phyloP scores from a whole-genome alignment of 768 basidiomycete species.

The Suillus brevipes region DNA sequence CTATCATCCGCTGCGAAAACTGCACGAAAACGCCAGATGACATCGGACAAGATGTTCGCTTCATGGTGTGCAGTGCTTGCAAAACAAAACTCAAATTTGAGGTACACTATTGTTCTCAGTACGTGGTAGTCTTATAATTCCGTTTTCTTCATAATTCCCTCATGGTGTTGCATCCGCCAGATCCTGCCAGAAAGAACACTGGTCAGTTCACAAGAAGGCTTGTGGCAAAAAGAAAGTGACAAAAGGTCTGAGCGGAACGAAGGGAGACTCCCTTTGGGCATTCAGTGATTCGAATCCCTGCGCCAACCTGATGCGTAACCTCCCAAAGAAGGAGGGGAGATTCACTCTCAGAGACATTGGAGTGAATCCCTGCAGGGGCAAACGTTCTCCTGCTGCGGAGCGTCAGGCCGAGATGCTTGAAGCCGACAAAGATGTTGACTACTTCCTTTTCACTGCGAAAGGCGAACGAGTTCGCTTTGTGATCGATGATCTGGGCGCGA shows the following conservation, averaged over 20 bases:
- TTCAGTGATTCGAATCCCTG: constrained; percentile 3
- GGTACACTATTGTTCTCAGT: constrained; percentile 23
- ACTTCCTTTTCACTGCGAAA: constrained; percentile 20
- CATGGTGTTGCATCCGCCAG: constrained; percentile 7
- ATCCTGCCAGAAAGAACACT: constrained; percentile 20
- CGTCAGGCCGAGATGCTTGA: constrained; percentile 21
- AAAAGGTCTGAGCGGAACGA: constrained; percentile 20
- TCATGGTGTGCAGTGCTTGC: constrained; percentile 24
- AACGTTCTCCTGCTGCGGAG: constrained; percentile 18
- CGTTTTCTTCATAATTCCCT: not conserved
- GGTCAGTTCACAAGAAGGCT: constrained; percentile 17
- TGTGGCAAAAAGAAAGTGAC: constrained; percentile 21
- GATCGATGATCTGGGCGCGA: constrained; percentile 12
- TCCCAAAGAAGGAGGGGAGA: not conserved
- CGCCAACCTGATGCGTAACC: constrained; percentile 5
- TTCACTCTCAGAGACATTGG: constrained; percentile 11
- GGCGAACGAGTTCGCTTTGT: constrained; percentile 16
- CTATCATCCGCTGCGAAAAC: constrained; percentile 21
- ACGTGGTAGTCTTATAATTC: not conserved
- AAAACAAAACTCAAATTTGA: constrained; percentile 19
- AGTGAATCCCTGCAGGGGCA: constrained; percentile 11
- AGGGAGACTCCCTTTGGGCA: constrained; percentile 16
- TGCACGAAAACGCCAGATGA: constrained; percentile 20
- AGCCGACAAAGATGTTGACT: constrained; percentile 19
- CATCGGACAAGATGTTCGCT: constrained; percentile 15